Evolutionary conservation across 164 flowering plant species (phyloP).

Genomic region (Vitis amurensis): DNA sequence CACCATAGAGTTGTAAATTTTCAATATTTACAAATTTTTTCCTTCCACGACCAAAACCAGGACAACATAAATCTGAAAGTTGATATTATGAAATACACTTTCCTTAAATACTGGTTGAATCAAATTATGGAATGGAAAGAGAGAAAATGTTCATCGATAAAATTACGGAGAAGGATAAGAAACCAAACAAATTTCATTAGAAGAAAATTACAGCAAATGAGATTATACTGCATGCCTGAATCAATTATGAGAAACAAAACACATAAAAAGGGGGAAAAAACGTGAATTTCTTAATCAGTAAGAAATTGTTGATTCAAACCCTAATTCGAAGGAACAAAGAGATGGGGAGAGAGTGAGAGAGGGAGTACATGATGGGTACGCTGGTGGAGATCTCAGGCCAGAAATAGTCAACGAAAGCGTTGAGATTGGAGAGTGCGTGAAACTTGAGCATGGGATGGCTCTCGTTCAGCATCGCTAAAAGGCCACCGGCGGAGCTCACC

Average conservation of each 20-base stretch:
- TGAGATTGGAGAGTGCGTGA: constrained; percentile 86
- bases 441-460: constrained; percentile 65
- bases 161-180: too few species aligned
- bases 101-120: too few species aligned
- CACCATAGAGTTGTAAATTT: not conserved
- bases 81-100: too few species aligned
- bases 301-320: not conserved
- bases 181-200: too few species aligned
- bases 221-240: too few species aligned
- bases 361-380: constrained; percentile 66
- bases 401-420: constrained; percentile 62
- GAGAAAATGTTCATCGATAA: too few species aligned
- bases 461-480: constrained; percentile 92
- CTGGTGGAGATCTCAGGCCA: constrained; percentile 99
- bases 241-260: too few species aligned
- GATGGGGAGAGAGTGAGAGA: constrained; percentile 4
- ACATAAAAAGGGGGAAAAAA: not conserved
- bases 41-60: not conserved
- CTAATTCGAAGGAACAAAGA: not conserved
- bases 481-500: constrained; percentile 85
- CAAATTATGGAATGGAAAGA: too few species aligned
- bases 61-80: too few species aligned
- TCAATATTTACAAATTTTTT: not conserved
- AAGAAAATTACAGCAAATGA: too few species aligned
- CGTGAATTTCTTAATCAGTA: too few species aligned